Conservation (phyloP, 2,329 filamentous ascomycete species). For the Tolypocladium cylindrosporum region DNA sequence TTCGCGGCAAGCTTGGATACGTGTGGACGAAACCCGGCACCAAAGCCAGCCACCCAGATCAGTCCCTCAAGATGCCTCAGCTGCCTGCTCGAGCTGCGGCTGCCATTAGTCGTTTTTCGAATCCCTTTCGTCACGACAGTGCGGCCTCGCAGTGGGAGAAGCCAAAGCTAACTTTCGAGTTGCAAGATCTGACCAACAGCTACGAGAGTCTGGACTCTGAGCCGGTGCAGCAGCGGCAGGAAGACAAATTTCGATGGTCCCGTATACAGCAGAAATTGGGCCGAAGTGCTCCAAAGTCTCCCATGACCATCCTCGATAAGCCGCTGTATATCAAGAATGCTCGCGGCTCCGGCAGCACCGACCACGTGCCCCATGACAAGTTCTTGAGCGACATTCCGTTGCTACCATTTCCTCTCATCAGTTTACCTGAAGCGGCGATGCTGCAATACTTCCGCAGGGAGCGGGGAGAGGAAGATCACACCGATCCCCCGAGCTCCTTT, state of each 20-base stretch:
- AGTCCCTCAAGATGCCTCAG: slow-evolving; percentile 9
- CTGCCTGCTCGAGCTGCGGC: slow-evolving; percentile 11
- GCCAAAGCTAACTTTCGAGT: slow-evolving; percentile 9
- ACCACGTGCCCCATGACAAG: slow-evolving; percentile 11
- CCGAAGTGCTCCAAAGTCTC: background rate
- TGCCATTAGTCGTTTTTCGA: slow-evolving; percentile 15
- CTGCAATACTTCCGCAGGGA: slow-evolving; percentile 21
- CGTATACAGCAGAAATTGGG: background rate
- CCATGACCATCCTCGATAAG: background rate
- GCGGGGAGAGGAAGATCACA: slow-evolving; percentile 27
- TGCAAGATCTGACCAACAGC: slow-evolving; percentile 14
- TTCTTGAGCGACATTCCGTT: slow-evolving; percentile 13
- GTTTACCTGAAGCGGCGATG: slow-evolving; percentile 25
- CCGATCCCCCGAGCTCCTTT: slow-evolving; percentile 17
- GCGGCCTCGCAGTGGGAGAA: background rate
- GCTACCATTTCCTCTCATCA: slow-evolving; percentile 26
- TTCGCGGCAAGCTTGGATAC: background rate
- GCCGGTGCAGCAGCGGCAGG: background rate
- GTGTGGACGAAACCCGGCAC: background rate
- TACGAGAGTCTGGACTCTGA: slow-evolving; percentile 22
- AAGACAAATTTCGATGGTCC: background rate
- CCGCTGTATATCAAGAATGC: background rate
- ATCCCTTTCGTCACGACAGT: slow-evolving; percentile 11
- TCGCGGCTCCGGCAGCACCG: background rate
- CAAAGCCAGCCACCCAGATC: slow-evolving; percentile 4